phyloP scores from a whole-genome alignment of 108 stramenopile genomes.

The Schizochytrium sp. region DNA sequence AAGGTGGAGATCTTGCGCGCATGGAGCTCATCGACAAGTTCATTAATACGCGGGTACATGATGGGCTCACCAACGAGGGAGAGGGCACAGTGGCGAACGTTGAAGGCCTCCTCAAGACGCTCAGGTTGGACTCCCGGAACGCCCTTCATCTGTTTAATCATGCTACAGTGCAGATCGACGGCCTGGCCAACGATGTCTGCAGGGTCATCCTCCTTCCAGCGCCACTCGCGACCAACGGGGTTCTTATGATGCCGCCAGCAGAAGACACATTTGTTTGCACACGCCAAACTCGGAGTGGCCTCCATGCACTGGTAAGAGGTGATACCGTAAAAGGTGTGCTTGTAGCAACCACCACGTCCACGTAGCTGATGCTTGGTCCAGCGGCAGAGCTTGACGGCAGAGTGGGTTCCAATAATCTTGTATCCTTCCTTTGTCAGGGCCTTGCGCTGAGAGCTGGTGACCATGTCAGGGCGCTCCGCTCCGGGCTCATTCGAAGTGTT shows the following conservation, averaged over 20 bases:
- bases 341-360: conserved; percentile 95
- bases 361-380: conserved; percentile 98
- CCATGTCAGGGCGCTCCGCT: conserved; percentile 82
- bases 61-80: conserved; percentile 83
- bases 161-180: conserved; percentile 82
- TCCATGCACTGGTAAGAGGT: conserved; percentile 97
- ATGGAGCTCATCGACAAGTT: conserved; percentile 88
- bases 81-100: conserved; percentile 72
- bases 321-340: conserved; percentile 96
- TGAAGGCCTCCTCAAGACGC: conserved; percentile 92
- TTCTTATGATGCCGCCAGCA: conserved; percentile 99
- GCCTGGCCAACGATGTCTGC: conserved; percentile 88
- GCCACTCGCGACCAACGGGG: conserved; percentile 95
- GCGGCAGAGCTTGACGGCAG: conserved; percentile 95
- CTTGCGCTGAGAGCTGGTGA: conserved; percentile 88
- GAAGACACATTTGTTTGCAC: conserved; percentile 98
- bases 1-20: conserved; percentile 88
- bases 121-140: conserved; percentile 92
- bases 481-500: conserved; percentile 62
- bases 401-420: conserved; percentile 92
- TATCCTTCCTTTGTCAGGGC: conserved; percentile 95
- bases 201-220: conserved; percentile 93
- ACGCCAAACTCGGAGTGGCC: conserved; percentile 90
- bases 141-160: conserved; percentile 93
- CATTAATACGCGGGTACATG: conserved; percentile 95